phyloP scores from a whole-genome alignment of 345 rosid genomes.

The Heritiera fomes region DNA sequence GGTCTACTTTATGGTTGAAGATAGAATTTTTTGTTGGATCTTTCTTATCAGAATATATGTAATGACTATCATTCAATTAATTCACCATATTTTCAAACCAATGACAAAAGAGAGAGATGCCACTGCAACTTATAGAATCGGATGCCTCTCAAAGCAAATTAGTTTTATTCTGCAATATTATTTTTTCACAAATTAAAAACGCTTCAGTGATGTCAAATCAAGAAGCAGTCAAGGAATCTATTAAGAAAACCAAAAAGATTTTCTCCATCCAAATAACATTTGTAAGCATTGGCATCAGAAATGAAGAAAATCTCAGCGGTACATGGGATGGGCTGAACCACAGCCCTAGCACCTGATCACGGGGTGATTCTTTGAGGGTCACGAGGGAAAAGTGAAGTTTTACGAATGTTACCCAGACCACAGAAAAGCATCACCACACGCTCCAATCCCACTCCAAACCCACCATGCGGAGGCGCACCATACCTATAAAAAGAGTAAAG shows the following conservation, averaged over 20 bases:
- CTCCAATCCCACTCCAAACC: constrained; percentile 57
- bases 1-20: not conserved
- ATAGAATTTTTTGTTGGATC: not conserved
- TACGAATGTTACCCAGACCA: constrained; percentile 72
- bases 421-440: constrained; percentile 88
- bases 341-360: constrained; percentile 24
- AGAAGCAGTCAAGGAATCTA: not conserved
- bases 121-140: not conserved
- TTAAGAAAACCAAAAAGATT: not conserved
- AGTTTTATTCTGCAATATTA: not conserved
- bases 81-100: not conserved
- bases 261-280: not conserved
- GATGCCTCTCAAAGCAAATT: not conserved
- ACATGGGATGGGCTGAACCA: not conserved
- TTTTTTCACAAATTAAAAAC: too few species aligned
- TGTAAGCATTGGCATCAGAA: not conserved
- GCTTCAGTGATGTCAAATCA: not conserved
- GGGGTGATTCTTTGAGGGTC: constrained; percentile 81
- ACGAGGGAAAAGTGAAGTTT: constrained; percentile 83
- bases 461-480: constrained; percentile 92
- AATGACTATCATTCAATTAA: not conserved
- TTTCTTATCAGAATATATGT: constrained; percentile 3
- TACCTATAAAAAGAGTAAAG: constrained; percentile 43
- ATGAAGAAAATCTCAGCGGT: not conserved
- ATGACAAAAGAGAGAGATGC: not conserved